phyloP scores from a whole-genome alignment of 768 basidiomycete genomes.

The Xerocomus spinulosus region DNA sequence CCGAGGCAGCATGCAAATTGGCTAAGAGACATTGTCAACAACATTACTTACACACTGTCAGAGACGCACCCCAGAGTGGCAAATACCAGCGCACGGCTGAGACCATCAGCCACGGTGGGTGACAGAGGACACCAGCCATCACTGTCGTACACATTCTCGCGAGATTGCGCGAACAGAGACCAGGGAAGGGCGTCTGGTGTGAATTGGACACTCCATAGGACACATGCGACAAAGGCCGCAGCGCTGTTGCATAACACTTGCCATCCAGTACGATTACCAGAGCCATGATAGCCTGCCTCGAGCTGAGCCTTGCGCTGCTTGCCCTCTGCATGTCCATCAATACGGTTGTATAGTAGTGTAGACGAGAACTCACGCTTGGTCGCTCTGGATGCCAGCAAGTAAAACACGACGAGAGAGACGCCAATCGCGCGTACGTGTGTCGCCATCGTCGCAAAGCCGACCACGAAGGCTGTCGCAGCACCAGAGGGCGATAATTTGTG shows the following conservation, averaged over 20 bases:
- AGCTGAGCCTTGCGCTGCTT: slow-evolving; percentile 68
- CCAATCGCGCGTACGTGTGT: slow-evolving; percentile 65
- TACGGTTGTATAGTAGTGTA: background rate
- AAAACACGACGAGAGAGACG: slow-evolving; percentile 66
- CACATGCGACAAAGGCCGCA: slow-evolving; percentile 53
- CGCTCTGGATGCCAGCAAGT: slow-evolving; percentile 74
- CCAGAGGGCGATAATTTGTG: slow-evolving; percentile 75
- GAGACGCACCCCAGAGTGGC: slow-evolving; percentile 57
- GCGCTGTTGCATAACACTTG: slow-evolving; percentile 84
- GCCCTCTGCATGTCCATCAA: slow-evolving; percentile 45
- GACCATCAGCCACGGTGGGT: slow-evolving; percentile 38
- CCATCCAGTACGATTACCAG: slow-evolving; percentile 69
- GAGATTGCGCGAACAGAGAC: slow-evolving; percentile 21
- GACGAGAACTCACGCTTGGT: slow-evolving; percentile 60
- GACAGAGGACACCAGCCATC: slow-evolving; percentile 61
- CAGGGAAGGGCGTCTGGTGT: slow-evolving; percentile 41
- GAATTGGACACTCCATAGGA: slow-evolving; percentile 62
- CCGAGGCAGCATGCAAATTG: slow-evolving; percentile 88
- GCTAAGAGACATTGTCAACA: slow-evolving; percentile 33
- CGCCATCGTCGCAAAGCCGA: slow-evolving; percentile 62
- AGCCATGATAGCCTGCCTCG: slow-evolving; percentile 73
- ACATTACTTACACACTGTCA: background rate
- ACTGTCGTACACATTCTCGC: slow-evolving; percentile 32
- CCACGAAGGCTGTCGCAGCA: slow-evolving; percentile 67
- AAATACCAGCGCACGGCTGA: slow-evolving; percentile 61